phyloP scores from a whole-genome alignment of 495 filamentous ascomycete genomes.

The Arthonia radiata region DNA sequence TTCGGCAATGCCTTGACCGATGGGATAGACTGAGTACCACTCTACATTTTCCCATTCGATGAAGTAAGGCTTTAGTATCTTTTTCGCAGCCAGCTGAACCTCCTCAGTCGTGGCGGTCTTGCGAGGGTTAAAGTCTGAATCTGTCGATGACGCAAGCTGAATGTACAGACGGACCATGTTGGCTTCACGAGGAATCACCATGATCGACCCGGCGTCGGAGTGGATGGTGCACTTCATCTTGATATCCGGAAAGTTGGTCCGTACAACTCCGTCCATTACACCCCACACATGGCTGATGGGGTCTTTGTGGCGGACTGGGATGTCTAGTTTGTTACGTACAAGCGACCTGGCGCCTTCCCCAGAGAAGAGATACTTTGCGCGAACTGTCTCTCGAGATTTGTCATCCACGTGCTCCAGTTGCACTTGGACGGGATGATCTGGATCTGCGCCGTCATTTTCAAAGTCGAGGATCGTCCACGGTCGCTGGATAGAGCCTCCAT shows the following conservation, averaged over 20 bases:
- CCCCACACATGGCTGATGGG: conserved; percentile 30
- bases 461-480: conserved; percentile 39
- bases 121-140: conserved; percentile 30
- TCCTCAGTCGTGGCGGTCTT: conserved; percentile 9
- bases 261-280: conserved; percentile 20
- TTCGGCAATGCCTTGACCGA: conserved; percentile 48
- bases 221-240: conserved; percentile 73
- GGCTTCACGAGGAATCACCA: conserved; percentile 19
- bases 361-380: conserved; percentile 39
- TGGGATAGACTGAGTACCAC: conserved; percentile 27
- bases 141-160: conserved; percentile 27
- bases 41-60: background rate
- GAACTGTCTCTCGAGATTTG: conserved; percentile 35
- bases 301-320: conserved; percentile 36
- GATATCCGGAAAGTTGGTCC: conserved; percentile 21
- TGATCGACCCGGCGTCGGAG: conserved; percentile 20
- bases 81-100: background rate
- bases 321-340: conserved; percentile 30
- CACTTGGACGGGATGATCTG: conserved; percentile 37
- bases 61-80: background rate
- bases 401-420: conserved; percentile 52
- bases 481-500: conserved; percentile 29
- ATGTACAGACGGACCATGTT: conserved; percentile 22
- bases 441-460: conserved; percentile 29
- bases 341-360: conserved; percentile 41